A percentile compares a stretch with the other conserved stretches of the same genome.
Evolutionary conservation across 179 eudicot genomes (phyloP).

Genomic region (Sideroxylon spinosum): DNA sequence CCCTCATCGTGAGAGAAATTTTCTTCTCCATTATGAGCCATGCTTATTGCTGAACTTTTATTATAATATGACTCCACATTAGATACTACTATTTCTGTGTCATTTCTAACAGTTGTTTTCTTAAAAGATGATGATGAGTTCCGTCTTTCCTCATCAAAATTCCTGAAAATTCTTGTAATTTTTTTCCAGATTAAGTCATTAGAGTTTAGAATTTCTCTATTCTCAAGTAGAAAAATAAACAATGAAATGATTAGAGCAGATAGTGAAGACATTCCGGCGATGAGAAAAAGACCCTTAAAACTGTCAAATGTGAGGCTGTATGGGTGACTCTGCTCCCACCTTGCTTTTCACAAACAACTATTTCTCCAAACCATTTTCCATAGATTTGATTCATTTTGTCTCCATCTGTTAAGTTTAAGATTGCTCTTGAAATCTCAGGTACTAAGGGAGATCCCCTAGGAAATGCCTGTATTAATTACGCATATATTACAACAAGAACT

Average conservation of each 20-base stretch:
- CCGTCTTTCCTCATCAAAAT: conserved; percentile 15
- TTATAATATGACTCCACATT: background rate
- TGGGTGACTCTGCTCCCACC: conserved; percentile 15
- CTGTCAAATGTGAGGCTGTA: conserved; percentile 35
- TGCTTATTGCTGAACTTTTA: conserved; percentile 15
- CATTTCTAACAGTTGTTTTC: background rate
- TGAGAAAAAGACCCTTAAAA: conserved; percentile 41
- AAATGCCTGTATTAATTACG: conserved; percentile 31
- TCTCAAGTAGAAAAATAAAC: conserved; percentile 23
- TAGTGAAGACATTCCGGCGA: conserved; percentile 23
- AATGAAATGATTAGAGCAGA: conserved; percentile 25
- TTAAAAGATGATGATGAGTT: conserved; percentile 4
- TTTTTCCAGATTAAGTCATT: conserved; percentile 10
- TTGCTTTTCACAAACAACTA: conserved; percentile 11
- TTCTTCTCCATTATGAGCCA: conserved; percentile 4
- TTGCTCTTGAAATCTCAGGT: conserved; percentile 38
- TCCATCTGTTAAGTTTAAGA: conserved; percentile 37
- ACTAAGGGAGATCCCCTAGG: conserved; percentile 46
- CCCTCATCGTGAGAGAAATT: conserved; percentile 23
- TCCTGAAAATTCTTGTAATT: conserved; percentile 10
- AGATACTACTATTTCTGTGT: background rate
- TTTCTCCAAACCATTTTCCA: conserved; percentile 23
- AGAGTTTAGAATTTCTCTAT: conserved; percentile 17
- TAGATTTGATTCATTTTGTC: conserved; percentile 25
- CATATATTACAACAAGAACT: background rate